Evolutionary conservation across 495 filamentous ascomycete species (phyloP).

Genomic region (Evernia prunastri): DNA sequence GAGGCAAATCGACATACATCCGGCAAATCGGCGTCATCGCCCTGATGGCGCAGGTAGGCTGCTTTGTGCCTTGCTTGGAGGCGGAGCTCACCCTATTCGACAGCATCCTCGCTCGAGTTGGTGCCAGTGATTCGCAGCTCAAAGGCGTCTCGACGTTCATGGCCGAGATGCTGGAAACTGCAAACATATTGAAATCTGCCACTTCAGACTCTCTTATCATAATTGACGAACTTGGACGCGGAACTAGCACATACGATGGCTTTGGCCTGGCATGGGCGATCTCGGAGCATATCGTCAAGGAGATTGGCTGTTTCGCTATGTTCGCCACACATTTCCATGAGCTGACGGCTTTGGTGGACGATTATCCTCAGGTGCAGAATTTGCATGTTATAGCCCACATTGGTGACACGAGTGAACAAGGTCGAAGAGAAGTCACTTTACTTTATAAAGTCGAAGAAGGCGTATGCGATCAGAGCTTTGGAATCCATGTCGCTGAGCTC

Average conservation of each 20-base stretch:
- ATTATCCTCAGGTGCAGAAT: constrained; percentile 81
- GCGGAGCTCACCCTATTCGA: constrained; percentile 96
- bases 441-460: constrained; percentile 94
- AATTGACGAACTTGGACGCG: constrained; percentile 96
- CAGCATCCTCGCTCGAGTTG: constrained; percentile 93
- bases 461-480: constrained; percentile 94
- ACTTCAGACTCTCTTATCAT: constrained; percentile 93
- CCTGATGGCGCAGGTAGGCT: constrained; percentile 94
- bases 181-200: constrained; percentile 95
- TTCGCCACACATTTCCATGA: constrained; percentile 99
- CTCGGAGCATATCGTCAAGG: constrained; percentile 91
- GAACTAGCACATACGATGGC: constrained; percentile 96
- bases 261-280: constrained; percentile 99
- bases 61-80: constrained; percentile 87
- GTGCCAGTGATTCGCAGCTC: constrained; percentile 89
- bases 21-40: constrained; percentile 96
- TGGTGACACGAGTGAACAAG: constrained; percentile 44
- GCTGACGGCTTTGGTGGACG: constrained; percentile 80
- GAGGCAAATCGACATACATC: constrained; percentile 98
- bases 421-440: constrained; percentile 80
- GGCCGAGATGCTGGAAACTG: constrained; percentile 99
- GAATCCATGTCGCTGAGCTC: constrained; percentile 96
- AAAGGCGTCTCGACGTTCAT: constrained; percentile 99
- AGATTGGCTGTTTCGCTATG: constrained; percentile 86
- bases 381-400: constrained; percentile 96